A percentile compares a stretch with the other conserved stretches of the same genome.
Conservation (phyloP, 371 early-diverging fungal genomes). For the Blakeslea trispora region DNA sequence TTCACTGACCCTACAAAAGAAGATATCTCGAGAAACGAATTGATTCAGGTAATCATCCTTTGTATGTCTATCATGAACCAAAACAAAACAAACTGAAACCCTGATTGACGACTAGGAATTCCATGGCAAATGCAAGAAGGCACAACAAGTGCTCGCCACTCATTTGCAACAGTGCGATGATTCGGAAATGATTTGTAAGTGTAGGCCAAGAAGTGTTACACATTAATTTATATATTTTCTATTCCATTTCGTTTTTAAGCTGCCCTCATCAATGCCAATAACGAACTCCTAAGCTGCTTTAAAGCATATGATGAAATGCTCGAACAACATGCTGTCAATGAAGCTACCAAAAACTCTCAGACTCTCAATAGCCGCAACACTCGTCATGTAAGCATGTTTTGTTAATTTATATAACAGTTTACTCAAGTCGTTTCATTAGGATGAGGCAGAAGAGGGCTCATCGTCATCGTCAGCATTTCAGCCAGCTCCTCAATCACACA, state of each 20-base stretch:
- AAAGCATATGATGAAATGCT: constrained; percentile 56
- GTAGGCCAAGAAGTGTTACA: constrained; percentile 6
- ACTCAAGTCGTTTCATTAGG: constrained; percentile 4
- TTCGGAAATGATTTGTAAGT: constrained; percentile 44
- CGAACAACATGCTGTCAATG: constrained; percentile 40
- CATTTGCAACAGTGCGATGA: constrained; percentile 44
- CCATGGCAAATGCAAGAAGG: constrained; percentile 40
- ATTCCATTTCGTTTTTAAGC: constrained; percentile 27
- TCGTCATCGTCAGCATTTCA: constrained; percentile 7
- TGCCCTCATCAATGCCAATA: constrained; percentile 44
- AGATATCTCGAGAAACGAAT: constrained; percentile 47
- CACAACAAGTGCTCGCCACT: constrained; percentile 33
- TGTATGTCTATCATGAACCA: not conserved
- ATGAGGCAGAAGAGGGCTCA: constrained; percentile 2
- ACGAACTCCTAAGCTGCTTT: constrained; percentile 44
- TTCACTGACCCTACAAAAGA: constrained; percentile 54
- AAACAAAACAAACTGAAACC: too few species aligned
- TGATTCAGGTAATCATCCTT: constrained; percentile 49
- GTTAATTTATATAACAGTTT: not conserved
- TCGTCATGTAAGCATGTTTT: constrained; percentile 17
- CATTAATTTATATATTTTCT: constrained; percentile 1
- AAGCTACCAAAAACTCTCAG: constrained; percentile 42
- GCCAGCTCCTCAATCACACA: not conserved
- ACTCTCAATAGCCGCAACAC: constrained; percentile 36
- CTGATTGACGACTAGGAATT: constrained; percentile 54